phyloP scores from a whole-genome alignment of 805 yeast species.

The Yarrowia bubula region DNA sequence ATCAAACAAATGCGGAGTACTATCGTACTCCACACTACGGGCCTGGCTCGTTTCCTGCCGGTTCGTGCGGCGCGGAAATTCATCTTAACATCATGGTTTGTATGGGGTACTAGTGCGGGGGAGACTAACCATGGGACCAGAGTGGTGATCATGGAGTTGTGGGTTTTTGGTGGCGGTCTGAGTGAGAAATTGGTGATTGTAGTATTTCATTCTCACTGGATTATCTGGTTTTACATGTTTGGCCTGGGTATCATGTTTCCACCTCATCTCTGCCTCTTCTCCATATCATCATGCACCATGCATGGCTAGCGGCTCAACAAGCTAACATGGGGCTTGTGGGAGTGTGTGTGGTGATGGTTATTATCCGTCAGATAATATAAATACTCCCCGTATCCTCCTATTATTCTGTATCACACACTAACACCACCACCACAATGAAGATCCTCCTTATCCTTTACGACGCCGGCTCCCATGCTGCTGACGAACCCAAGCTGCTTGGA shows the following conservation, averaged over 20 bases:
- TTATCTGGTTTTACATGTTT: too few species aligned
- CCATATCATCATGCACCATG: not conserved
- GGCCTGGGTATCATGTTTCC: too few species aligned
- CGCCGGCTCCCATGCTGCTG: slow-evolving; percentile 57
- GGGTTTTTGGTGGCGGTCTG: too few species aligned
- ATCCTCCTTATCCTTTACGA: slow-evolving; percentile 58
- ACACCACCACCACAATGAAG: slow-evolving; percentile 35
- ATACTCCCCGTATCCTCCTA: not conserved
- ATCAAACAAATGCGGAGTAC: too few species aligned
- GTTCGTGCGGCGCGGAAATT: slow-evolving; percentile 26
- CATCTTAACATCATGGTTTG: not conserved
- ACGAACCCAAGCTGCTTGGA: slow-evolving; percentile 63
- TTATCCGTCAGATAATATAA: not conserved
- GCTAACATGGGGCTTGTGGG: slow-evolving; percentile 3
- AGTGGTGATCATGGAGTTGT: too few species aligned
- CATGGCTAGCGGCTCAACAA: slow-evolving; percentile 20
- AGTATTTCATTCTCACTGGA: too few species aligned
- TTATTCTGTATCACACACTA: not conserved
- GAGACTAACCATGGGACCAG: too few species aligned
- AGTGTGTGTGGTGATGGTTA: not conserved
- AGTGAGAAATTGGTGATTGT: too few species aligned
- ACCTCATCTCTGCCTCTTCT: not conserved
- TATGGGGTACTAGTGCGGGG: slow-evolving; percentile 21
- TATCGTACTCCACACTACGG: slow-evolving; percentile 5
- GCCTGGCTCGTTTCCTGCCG: not conserved